Conservation (phyloP, 345 rosid genomes). For the Acer negundo region DNA sequence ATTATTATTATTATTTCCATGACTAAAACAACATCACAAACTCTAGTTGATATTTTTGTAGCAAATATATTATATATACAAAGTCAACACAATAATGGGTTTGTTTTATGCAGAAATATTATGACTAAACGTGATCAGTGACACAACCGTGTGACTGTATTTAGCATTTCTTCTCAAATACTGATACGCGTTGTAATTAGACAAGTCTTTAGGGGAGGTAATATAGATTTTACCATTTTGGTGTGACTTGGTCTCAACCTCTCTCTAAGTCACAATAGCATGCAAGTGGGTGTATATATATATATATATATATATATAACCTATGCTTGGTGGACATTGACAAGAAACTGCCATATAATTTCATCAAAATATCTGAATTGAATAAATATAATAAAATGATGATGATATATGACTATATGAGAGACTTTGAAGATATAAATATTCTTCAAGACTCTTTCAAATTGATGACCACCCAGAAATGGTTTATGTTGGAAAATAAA, state of each 20-base stretch:
- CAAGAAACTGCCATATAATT: not conserved
- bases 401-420: not conserved
- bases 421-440: not conserved
- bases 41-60: too few relatives aligned
- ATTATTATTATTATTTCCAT: not conserved
- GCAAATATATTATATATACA: too few relatives aligned
- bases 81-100: too few relatives aligned
- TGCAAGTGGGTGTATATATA: not conserved
- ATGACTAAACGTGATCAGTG: too few relatives aligned
- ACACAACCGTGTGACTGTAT: too few relatives aligned
- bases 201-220: not conserved
- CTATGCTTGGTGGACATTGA: not conserved
- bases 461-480: not conserved
- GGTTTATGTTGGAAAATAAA: not conserved
- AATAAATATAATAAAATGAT: not conserved
- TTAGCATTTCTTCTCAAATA: too few relatives aligned
- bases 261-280: constrained; percentile 1
- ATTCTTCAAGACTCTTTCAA: constrained; percentile 14
- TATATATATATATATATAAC: not conserved
- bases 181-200: not conserved
- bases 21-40: too few relatives aligned
- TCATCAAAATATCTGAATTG: not conserved
- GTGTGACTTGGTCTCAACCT: constrained; percentile 2
- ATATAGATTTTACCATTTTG: not conserved
- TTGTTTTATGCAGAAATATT: too few relatives aligned